Evolutionary conservation across 495 filamentous ascomycete genomes (phyloP).

Genomic region (Barbatosphaeria neglecta): DNA sequence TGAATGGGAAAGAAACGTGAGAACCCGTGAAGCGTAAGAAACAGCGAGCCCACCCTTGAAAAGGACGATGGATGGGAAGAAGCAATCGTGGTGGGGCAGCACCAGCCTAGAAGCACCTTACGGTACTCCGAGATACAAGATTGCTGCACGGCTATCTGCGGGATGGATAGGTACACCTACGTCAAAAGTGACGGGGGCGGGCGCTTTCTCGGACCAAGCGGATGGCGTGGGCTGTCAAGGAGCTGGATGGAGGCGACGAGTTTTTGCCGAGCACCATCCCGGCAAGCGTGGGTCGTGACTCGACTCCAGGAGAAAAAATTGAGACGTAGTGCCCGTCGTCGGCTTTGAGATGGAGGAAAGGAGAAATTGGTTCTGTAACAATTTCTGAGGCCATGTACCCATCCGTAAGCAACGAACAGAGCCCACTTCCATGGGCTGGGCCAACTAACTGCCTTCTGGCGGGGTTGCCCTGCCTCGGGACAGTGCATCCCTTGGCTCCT

Average conservation of each 20-base stretch:
- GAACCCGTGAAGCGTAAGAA: background rate
- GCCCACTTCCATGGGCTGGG: too few relatives aligned
- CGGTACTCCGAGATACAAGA: background rate
- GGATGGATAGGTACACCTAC: background rate
- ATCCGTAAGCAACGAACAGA: too few relatives aligned
- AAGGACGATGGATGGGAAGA: background rate
- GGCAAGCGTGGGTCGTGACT: background rate
- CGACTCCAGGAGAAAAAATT: background rate
- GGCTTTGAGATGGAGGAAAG: too few relatives aligned
- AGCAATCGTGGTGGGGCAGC: background rate
- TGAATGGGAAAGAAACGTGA: conserved; percentile 13
- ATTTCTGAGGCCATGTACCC: too few relatives aligned
- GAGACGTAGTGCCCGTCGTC: background rate
- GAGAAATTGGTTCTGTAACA: too few relatives aligned
- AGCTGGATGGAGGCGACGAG: too few relatives aligned
- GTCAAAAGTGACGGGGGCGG: background rate
- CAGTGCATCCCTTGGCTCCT: too few relatives aligned
- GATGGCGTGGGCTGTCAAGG: background rate
- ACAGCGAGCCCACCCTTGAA: background rate
- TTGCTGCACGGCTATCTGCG: background rate
- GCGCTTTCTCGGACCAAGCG: background rate
- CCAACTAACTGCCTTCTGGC: too few relatives aligned
- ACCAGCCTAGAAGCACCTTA: too few relatives aligned
- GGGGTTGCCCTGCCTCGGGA: too few relatives aligned
- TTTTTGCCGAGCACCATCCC: background rate